Evolutionary conservation across 2,329 filamentous ascomycete genomes (phyloP), one percentile per base, ranked within the genome.

Genomic region (Trichoderma sp.): DNA sequence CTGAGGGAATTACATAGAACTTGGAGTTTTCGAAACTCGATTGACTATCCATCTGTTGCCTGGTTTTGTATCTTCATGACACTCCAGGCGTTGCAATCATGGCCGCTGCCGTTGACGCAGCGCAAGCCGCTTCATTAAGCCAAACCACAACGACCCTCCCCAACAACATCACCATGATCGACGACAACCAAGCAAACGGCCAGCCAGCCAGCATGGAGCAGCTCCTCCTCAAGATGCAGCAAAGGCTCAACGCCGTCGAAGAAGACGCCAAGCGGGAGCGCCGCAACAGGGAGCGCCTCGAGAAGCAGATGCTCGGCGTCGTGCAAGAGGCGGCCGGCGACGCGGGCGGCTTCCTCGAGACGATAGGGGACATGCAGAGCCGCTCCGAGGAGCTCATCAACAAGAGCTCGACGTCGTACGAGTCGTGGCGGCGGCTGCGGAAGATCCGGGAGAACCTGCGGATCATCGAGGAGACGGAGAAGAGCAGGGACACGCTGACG

Each of bases 211-310:
- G 45, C 17, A 45, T 43, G 9, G 51, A 48, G 41, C 43, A 63
- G 4, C 26, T 56, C 28, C 15, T 63, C 15, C 19, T 54, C 30
- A 48, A 48, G 9, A 43, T 63, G 7, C 51, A 44, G 39, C 28
- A 48, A 14, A 56, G 50, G n/a, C 61, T 63, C 17, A 43, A 28
- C 3, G 24, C 34, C 39, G 51, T 48, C 43, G 57, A 51, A 48
- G 34, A 34, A 15, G 34, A n/a, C 17, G 45, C 19, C 5, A 34
- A 60, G 30, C 47, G 34, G 3, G 45, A 60, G 34, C 43, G 41
- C 1, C 21, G 48, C 10, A 21, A 43, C 5, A 48, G 57, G 15
- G 57, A 60, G n/a, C 47, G 34, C 9, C 57, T 60, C 5, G 57
- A 60, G 17, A 12, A n/a, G 3, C 45, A 60, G 3, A 50, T 60